Conservation (phyloP, 1,284 basidiomycete species). For the Testicularia cyperi region DNA sequence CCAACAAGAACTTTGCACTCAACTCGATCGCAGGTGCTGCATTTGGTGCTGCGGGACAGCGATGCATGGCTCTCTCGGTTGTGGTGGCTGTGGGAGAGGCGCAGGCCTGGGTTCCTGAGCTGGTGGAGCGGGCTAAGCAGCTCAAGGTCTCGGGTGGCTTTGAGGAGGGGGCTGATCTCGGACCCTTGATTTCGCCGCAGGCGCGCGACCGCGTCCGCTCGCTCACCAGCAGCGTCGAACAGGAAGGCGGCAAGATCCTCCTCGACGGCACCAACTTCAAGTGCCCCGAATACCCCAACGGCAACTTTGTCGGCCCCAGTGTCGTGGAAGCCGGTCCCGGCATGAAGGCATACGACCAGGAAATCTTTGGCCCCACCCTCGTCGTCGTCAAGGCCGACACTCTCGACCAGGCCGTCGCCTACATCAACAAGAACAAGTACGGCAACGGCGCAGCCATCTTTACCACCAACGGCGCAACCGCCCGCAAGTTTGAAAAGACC, state of each 20-base stretch:
- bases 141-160: conserved; percentile 89
- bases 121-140: conserved; percentile 77
- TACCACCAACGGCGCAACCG: conserved; percentile 93
- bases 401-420: conserved; percentile 79
- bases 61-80: conserved; percentile 67
- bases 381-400: conserved; percentile 79
- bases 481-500: conserved; percentile 84
- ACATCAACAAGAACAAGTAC: conserved; percentile 49
- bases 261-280: conserved; percentile 78
- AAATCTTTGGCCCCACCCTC: conserved; percentile 93
- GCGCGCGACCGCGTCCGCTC: conserved; percentile 77
- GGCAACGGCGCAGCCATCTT: conserved; percentile 95
- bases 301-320: conserved; percentile 94
- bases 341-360: conserved; percentile 79
- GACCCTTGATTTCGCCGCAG: conserved; percentile 86
- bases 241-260: conserved; percentile 80
- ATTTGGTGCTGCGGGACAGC: conserved; percentile 94
- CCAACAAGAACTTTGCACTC: conserved; percentile 88
- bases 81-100: conserved; percentile 82
- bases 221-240: conserved; percentile 76
- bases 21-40: conserved; percentile 93
- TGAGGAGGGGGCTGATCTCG: conserved; percentile 83
- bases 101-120: conserved; percentile 79
- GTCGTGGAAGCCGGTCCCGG: conserved; percentile 77
- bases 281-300: conserved; percentile 77